These are phyloP conservation scores for Apiotrichum sp. DNA, from an alignment of 1,284 basidiomycete genomes.

Conservation along the genomic window DNA sequence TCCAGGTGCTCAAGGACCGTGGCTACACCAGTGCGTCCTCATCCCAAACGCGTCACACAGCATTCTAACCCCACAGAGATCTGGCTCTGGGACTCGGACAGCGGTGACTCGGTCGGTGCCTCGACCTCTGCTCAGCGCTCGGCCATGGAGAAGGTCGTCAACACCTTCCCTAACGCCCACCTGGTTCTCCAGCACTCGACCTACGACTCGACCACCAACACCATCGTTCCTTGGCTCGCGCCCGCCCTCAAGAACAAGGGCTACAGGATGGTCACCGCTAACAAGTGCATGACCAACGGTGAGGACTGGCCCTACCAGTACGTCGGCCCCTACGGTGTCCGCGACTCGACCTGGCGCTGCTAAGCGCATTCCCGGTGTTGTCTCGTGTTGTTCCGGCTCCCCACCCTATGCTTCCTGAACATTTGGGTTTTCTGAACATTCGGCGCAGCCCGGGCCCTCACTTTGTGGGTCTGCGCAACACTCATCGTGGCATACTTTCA, in stretches of 20 bases:
- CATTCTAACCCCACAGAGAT: constrained; percentile 22
- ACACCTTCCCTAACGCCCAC: constrained; percentile 30
- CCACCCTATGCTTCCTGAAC: too few relatives aligned
- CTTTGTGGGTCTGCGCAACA: too few relatives aligned
- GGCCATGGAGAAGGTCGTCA: constrained; percentile 25
- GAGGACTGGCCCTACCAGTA: constrained; percentile 43
- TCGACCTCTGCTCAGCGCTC: constrained; percentile 25
- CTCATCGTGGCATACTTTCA: too few relatives aligned
- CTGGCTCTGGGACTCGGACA: constrained; percentile 45
- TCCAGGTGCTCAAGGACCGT: constrained; percentile 48
- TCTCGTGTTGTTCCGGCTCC: too few relatives aligned
- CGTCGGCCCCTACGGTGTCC: constrained; percentile 31
- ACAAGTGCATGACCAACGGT: constrained; percentile 41
- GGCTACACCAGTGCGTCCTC: constrained; percentile 42
- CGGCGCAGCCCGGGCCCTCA: too few relatives aligned
- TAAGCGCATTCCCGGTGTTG: constrained; percentile 11
- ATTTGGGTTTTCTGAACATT: too few relatives aligned
- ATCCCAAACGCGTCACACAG: too few relatives aligned
- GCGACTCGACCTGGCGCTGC: constrained; percentile 38
- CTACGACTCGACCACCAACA: constrained; percentile 21
- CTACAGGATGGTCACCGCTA: constrained; percentile 42
- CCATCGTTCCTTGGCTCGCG: constrained; percentile 37
- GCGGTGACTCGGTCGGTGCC: constrained; percentile 33
- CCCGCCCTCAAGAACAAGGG: constrained; percentile 30
- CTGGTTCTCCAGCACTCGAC: constrained; percentile 39